A percentile compares a stretch with the other conserved stretches of the same genome.
phyloP scores from a whole-genome alignment of 768 basidiomycete genomes.

The Trametes elegans region DNA sequence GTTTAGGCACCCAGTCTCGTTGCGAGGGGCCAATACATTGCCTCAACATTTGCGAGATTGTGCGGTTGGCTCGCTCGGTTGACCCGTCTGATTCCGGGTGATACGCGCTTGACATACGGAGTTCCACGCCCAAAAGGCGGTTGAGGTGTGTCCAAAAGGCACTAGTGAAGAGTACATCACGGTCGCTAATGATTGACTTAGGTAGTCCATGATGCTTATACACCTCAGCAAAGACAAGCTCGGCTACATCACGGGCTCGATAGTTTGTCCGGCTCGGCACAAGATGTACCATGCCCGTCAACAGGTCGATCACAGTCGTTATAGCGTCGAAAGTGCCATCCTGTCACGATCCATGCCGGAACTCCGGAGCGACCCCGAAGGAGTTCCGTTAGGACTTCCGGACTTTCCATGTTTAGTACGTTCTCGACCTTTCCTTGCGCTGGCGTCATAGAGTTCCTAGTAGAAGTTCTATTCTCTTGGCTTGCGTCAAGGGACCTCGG shows the following conservation, averaged over 20 bases:
- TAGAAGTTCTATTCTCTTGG: too few relatives aligned
- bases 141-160: slow-evolving; percentile 32
- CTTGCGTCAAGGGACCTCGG: too few relatives aligned
- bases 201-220: slow-evolving; percentile 36
- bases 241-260: slow-evolving; percentile 32
- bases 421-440: too few relatives aligned
- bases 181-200: not conserved
- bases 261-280: slow-evolving; percentile 31
- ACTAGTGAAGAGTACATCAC: slow-evolving; percentile 32
- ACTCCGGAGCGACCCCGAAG: too few relatives aligned
- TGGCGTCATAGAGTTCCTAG: too few relatives aligned
- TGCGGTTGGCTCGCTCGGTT: slow-evolving; percentile 21
- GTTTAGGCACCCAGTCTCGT: slow-evolving; percentile 30
- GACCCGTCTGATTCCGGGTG: slow-evolving; percentile 34
- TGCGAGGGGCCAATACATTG: slow-evolving; percentile 8
- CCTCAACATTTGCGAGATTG: slow-evolving; percentile 19
- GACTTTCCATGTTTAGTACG: too few relatives aligned
- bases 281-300: slow-evolving; percentile 26
- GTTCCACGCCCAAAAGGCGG: slow-evolving; percentile 18
- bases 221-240: slow-evolving; percentile 33
- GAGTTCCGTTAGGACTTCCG: too few relatives aligned
- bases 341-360: too few relatives aligned
- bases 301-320: slow-evolving; percentile 24
- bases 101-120: slow-evolving; percentile 27
- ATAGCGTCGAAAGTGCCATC: slow-evolving; percentile 28